Evolutionary conservation across 345 rosid species (phyloP).

Genomic region (Excoecaria cochinchinensis): DNA sequence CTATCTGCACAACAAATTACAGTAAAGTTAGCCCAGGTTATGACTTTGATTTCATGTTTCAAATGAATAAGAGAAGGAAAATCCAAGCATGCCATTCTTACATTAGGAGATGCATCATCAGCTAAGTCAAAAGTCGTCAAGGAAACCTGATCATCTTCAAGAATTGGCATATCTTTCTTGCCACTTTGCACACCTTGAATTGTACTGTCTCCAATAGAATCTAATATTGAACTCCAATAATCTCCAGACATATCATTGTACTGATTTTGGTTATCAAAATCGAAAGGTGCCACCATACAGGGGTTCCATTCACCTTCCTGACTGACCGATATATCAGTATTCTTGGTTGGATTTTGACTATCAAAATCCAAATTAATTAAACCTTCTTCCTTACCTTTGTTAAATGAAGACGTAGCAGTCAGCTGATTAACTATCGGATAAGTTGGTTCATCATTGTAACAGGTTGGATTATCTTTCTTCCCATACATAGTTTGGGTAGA

Average conservation of each 20-base stretch:
- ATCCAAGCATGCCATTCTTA: not conserved
- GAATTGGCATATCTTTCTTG: not conserved
- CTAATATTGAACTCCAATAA: not conserved
- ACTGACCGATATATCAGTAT: not conserved
- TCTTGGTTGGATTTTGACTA: not conserved
- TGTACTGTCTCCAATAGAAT: not conserved
- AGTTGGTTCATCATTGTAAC: not conserved
- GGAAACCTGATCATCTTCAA: not conserved
- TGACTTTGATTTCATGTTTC: not conserved
- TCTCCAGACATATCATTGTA: constrained; percentile 5
- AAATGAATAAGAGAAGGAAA: not conserved
- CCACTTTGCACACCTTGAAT: not conserved
- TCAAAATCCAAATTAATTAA: not conserved
- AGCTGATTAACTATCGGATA: not conserved
- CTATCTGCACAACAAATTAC: constrained; percentile 4
- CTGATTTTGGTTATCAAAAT: constrained; percentile 15
- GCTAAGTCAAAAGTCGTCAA: not conserved
- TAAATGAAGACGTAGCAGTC: not conserved
- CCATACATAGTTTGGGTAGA: not conserved
- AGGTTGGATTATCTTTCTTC: not conserved
- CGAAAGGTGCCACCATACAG: not conserved
- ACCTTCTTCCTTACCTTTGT: not conserved
- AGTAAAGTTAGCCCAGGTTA: not conserved
- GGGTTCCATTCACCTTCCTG: not conserved
- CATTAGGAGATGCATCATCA: not conserved